Base-by-base conservation (phyloP, 2,329 filamentous ascomycete species). In the Pseudocercospora pini-densiflorae region DNA sequence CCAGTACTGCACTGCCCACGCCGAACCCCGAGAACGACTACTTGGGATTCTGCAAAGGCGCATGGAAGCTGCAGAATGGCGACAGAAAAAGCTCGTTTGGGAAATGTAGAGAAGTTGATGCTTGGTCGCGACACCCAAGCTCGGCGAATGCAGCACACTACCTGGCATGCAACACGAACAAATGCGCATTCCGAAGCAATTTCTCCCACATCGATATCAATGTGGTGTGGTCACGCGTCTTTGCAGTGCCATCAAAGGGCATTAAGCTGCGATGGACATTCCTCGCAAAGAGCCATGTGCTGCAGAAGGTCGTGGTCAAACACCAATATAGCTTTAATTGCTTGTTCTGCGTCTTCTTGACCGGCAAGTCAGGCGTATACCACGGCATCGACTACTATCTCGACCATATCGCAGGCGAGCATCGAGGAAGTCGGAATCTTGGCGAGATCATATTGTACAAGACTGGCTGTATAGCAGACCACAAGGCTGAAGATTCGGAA, bases 231-330 rank as follows among this genome's bases (percentile, higher is more conserved):
- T 67, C 65, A 3, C 72, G 71, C 59, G 67, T 72, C 6, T 74
- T 72, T 61, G 68, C 65, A 2, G 55, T 67, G 27, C 68, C 69
- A 12, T 58, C 62, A 1, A 70, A 76, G 10, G 80, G 81, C 0
- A 73, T 85, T 7, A 77, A 78, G 14, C 82, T 81, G 65, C 80
- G 81, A 10, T 84, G 81, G 81, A 70, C 75, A 6, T 85, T 84
- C 64, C 75, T 85, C 2, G 82, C 82, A 9, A 83, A 84, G 68
- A 79, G 75, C 21, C 82, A 85, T 70, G 76, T 83, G 10, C 71
- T 78, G 63, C 79, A 77, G 54, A 73, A 75, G 24, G 71, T 74
- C 61, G 70, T 73, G 61, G 72, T 68, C 57, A 73, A 68, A 60
- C 65, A 73, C 49, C 65, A 73, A 33, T 76, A 73, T 60, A 75